phyloP scores from a whole-genome alignment of 495 filamentous ascomycete species.

The Patellaria atrata region DNA sequence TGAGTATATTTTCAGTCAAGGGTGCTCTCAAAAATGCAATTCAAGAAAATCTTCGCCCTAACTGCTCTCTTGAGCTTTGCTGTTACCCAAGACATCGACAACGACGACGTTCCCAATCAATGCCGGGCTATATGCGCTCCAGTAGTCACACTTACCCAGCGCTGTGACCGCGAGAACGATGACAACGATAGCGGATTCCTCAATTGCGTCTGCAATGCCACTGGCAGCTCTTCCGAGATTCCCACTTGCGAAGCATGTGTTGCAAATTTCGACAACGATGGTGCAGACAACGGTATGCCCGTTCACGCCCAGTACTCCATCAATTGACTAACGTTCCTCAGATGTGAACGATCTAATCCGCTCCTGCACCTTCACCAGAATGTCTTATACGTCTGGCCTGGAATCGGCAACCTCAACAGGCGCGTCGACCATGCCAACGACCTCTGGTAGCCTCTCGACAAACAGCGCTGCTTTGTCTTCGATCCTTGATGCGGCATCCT shows the following conservation, averaged over 20 bases:
- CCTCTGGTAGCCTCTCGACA: not conserved
- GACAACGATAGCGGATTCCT: slow-evolving; percentile 1
- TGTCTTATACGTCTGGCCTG: not conserved
- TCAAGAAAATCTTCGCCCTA: too few relatives aligned
- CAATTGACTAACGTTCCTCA: not conserved
- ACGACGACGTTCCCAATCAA: slow-evolving; percentile 5
- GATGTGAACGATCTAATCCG: slow-evolving; percentile 5
- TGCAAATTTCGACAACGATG: slow-evolving; percentile 1
- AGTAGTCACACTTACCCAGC: not conserved
- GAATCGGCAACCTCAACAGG: slow-evolving; percentile 1
- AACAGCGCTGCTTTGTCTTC: not conserved
- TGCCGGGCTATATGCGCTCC: slow-evolving; percentile 5
- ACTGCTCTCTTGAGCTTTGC: not conserved
- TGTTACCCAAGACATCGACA: slow-evolving; percentile 4
- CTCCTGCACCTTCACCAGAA: slow-evolving; percentile 7
- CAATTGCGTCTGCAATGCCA: slow-evolving; percentile 4
- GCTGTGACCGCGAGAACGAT: slow-evolving; percentile 5
- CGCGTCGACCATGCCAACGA: not conserved
- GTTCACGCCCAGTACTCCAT: not conserved
- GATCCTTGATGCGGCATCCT: not conserved
- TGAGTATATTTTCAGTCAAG: too few relatives aligned
- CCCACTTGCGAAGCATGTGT: slow-evolving; percentile 7
- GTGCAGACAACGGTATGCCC: slow-evolving; percentile 2
- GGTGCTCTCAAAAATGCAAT: too few relatives aligned
- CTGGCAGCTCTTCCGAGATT: not conserved